A percentile compares a stretch with the other conserved stretches of the same genome.
Conservation (phyloP, 2,329 filamentous ascomycete genomes). For the Penicillium crustosum region DNA sequence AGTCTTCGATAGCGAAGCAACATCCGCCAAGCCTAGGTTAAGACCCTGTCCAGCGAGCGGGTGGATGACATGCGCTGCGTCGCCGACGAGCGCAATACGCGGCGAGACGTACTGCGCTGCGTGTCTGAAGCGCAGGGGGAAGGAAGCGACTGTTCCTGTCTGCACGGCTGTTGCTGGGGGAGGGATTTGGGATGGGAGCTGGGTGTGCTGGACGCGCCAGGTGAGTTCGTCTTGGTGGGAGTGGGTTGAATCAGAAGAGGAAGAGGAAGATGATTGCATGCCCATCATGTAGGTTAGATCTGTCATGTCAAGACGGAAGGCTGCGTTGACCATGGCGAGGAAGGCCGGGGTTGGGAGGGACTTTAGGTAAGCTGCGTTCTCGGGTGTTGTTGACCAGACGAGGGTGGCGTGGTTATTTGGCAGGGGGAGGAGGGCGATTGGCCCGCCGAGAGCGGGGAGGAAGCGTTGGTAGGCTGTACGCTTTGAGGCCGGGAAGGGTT, state of each 20-base stretch:
- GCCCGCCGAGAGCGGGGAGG: constrained; percentile 73
- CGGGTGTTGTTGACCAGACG: constrained; percentile 90
- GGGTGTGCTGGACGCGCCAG: constrained; percentile 79
- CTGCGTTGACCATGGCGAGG: constrained; percentile 84
- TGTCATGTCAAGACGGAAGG: constrained; percentile 75
- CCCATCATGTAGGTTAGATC: constrained; percentile 84
- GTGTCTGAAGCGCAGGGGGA: constrained; percentile 87
- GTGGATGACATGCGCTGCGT: constrained; percentile 93
- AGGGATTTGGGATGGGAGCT: constrained; percentile 58
- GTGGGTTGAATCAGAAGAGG: constrained; percentile 16
- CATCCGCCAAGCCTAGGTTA: constrained; percentile 89
- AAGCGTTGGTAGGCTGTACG: constrained; percentile 94
- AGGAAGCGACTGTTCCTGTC: constrained; percentile 77
- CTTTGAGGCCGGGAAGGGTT: constrained; percentile 38
- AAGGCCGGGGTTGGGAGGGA: constrained; percentile 71
- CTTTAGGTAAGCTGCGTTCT: constrained; percentile 77
- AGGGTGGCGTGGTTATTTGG: constrained; percentile 80
- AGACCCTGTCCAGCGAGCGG: constrained; percentile 92
- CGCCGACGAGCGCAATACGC: constrained; percentile 86
- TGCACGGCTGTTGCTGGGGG: constrained; percentile 70
- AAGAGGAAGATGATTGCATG: constrained; percentile 42
- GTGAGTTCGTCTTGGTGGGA: constrained; percentile 69
- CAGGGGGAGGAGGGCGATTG: constrained; percentile 85
- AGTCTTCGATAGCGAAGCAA: constrained; percentile 71
- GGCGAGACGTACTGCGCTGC: constrained; percentile 91